phyloP scores from a whole-genome alignment of 257 asterid genomes.

The Primulina huaijiensis region DNA sequence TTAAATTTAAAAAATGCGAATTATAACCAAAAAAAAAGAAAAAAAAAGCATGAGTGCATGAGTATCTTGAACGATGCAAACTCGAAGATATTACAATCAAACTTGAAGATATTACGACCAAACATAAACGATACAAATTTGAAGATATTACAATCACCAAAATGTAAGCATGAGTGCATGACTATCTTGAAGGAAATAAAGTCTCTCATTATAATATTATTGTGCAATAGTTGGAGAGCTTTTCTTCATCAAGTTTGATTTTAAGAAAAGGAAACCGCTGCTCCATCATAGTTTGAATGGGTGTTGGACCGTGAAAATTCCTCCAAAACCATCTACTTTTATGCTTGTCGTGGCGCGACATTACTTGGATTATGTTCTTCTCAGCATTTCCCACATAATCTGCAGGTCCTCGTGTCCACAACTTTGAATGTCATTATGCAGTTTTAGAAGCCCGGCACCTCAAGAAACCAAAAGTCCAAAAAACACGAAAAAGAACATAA shows the following conservation, averaged over 20 bases:
- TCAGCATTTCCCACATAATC: slow-evolving; percentile 96
- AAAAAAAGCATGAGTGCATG: too few relatives aligned
- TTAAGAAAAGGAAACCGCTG: too few relatives aligned
- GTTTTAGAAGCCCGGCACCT: slow-evolving; percentile 84
- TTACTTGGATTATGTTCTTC: slow-evolving; percentile 49
- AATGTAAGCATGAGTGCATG: too few relatives aligned
- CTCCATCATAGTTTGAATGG: too few relatives aligned
- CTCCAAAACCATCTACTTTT: slow-evolving; percentile 58
- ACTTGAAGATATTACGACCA: too few relatives aligned
- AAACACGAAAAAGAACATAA: not conserved
- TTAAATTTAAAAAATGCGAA: too few relatives aligned
- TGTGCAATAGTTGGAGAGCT: slow-evolving; percentile 15
- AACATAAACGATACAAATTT: too few relatives aligned
- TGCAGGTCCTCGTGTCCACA: slow-evolving; percentile 94
- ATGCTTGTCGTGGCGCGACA: slow-evolving; percentile 41
- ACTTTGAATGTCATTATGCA: slow-evolving; percentile 78
- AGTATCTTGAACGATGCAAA: too few relatives aligned
- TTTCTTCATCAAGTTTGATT: slow-evolving; percentile 30
- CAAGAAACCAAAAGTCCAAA: slow-evolving; percentile 18
- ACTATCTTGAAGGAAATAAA: too few relatives aligned
- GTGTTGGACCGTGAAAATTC: slow-evolving; percentile 22
- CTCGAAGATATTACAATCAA: too few relatives aligned
- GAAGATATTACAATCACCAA: too few relatives aligned
- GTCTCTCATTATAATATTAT: slow-evolving; percentile 4
- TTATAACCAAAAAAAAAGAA: too few relatives aligned